A percentile compares a stretch with the other conserved stretches of the same genome.
These are phyloP conservation scores for Euclidium syriacum DNA, from an alignment of 345 rosid genomes.

Conservation along the genomic window DNA sequence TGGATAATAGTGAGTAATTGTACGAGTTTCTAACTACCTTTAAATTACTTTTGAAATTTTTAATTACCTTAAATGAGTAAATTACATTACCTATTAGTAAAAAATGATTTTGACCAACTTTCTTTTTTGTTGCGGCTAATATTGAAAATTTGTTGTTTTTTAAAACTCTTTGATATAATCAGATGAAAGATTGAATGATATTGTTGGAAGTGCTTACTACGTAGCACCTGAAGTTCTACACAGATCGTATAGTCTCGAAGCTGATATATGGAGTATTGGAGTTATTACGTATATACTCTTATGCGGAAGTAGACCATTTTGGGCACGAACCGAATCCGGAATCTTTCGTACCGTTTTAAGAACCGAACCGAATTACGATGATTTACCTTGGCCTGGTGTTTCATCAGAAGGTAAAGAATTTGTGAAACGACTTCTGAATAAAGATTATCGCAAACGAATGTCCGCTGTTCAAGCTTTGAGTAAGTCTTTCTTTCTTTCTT, in stretches of 20 bases:
- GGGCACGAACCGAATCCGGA: slow-evolving; percentile 89
- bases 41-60: too few species aligned
- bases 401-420: slow-evolving; percentile 75
- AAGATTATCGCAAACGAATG: slow-evolving; percentile 80
- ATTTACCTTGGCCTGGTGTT: slow-evolving; percentile 74
- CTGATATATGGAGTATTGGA: slow-evolving; percentile 88
- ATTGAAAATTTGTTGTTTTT: background rate
- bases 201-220: slow-evolving; percentile 83
- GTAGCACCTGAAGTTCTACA: slow-evolving; percentile 91
- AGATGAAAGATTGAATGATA: slow-evolving; percentile 83
- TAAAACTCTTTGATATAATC: background rate
- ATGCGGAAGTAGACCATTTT: slow-evolving; percentile 85
- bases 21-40: too few species aligned
- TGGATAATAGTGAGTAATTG: too few species aligned
- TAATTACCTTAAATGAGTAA: too few species aligned
- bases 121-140: background rate
- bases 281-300: slow-evolving; percentile 72
- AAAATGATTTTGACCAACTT: too few species aligned
- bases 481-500: slow-evolving; percentile 31
- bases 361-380: slow-evolving; percentile 70
- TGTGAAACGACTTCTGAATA: slow-evolving; percentile 78
- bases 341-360: slow-evolving; percentile 78
- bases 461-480: slow-evolving; percentile 81
- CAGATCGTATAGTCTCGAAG: slow-evolving; percentile 74
- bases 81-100: too few species aligned